Percentiles rank a stretch among this genome's conserved stretches.
Conservation (phyloP, 768 basidiomycete genomes). For the Mycena crocata region DNA sequence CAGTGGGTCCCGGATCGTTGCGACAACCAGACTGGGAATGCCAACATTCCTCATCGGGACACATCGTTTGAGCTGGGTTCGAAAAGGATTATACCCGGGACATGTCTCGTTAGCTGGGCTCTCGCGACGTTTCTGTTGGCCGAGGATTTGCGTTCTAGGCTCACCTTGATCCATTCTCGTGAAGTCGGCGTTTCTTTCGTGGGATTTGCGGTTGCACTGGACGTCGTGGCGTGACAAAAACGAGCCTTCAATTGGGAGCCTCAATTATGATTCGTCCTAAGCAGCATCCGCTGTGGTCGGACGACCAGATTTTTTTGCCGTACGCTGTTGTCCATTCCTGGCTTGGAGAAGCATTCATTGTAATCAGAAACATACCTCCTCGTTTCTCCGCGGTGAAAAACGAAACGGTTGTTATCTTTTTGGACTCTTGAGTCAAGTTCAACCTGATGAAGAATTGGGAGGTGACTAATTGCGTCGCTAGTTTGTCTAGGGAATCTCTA, state of each 20-base stretch:
- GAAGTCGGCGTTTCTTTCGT: background rate
- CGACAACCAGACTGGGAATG: background rate
- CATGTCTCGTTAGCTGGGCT: background rate
- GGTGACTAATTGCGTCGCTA: too few relatives aligned
- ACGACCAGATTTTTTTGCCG: too few relatives aligned
- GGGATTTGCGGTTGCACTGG: background rate
- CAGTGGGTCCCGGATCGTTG: slow-evolving; percentile 14
- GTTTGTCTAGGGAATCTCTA: background rate
- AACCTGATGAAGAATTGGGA: too few relatives aligned
- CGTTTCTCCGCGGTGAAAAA: slow-evolving; percentile 3
- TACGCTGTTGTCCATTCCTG: background rate
- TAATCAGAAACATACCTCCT: background rate
- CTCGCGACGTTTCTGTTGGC: background rate
- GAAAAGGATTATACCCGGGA: background rate
- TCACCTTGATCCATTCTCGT: background rate
- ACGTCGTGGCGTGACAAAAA: background rate
- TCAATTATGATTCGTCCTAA: background rate
- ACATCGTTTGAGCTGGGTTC: slow-evolving; percentile 2
- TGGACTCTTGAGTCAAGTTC: background rate
- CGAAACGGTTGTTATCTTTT: background rate
- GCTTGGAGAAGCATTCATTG: background rate
- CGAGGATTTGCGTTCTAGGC: slow-evolving; percentile 12
- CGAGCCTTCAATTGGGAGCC: background rate
- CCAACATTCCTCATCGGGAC: background rate
- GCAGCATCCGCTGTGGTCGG: background rate